Percentiles rank a stretch among this genome's conserved stretches.
These are phyloP conservation scores for Apiospora kogelbergensis DNA, from an alignment of 2,329 filamentous ascomycete species.

Conservation along the genomic window DNA sequence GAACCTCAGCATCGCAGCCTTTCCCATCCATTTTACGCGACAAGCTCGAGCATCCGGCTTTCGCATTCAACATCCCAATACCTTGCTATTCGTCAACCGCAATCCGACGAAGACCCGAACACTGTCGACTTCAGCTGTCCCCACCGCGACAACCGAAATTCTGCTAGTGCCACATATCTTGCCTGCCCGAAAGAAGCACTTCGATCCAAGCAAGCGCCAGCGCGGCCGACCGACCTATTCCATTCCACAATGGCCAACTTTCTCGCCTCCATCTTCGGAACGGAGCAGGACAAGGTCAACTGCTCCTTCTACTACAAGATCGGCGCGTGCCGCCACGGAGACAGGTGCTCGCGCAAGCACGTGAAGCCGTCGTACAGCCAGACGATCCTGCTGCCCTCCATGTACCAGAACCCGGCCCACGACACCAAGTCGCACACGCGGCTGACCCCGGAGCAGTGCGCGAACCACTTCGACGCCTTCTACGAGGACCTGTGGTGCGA, in stretches of 20 bases:
- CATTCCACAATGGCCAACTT: slow-evolving; percentile 81
- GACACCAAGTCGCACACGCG: slow-evolving; percentile 78
- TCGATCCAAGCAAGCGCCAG: neutral
- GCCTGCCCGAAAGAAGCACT: neutral
- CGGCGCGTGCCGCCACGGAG: slow-evolving; percentile 95
- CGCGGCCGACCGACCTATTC: neutral
- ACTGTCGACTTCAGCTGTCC: neutral
- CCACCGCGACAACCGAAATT: no score
- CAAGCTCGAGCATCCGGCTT: neutral
- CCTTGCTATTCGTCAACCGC: neutral
- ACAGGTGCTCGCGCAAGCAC: slow-evolving; percentile 97
- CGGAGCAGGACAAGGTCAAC: slow-evolving; percentile 99
- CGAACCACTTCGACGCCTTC: slow-evolving; percentile 99
- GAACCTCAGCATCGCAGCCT: neutral
- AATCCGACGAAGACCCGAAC: neutral
- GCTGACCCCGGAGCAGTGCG: slow-evolving; percentile 94
- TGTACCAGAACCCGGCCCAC: slow-evolving; percentile 98
- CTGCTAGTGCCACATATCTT: neutral
- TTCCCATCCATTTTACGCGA: slow-evolving; percentile 2
- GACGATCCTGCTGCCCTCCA: slow-evolving; percentile 95
- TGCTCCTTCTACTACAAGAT: slow-evolving; percentile 99
- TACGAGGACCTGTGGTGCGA: slow-evolving; percentile 99
- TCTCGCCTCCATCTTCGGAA: slow-evolving; percentile 98
- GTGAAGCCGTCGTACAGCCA: slow-evolving; percentile 98
- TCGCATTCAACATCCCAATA: neutral